Base-by-base conservation (phyloP, 805 yeast species). In the Wickerhamiella sorbophila region DNA sequence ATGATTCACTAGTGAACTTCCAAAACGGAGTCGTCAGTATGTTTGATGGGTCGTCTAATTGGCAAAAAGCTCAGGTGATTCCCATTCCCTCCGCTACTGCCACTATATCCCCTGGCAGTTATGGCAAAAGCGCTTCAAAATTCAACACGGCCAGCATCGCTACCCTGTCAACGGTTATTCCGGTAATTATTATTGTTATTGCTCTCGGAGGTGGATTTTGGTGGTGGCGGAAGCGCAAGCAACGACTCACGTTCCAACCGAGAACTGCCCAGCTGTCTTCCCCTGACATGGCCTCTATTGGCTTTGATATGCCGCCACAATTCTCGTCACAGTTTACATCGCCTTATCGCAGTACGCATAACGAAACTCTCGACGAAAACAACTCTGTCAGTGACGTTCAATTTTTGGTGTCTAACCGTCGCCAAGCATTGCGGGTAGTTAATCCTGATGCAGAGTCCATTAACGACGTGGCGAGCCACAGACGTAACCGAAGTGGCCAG, bases 101-200 rank as follows among this genome's bases (percentile, higher is more conserved):
- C 4, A n/a, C 47, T 5, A n/a, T n/a, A n/a, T n/a, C n/a, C n/a
- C n/a, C n/a, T n/a, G n/a, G n/a, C n/a, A n/a, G n/a, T n/a, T n/a
- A n/a, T n/a, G n/a, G n/a, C n/a, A 15, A 42, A 1, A 52, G 50
- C 39, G 14, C 44, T n/a, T 38, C 42, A 15, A 58, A 51, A 42
- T 45, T 65, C 12, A 48, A 64, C 4, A 47, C 49, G 1, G 62
- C 65, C 4, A 55, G 57, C 2, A 55, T 69, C 10, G 71, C 71
- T 15, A 74, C 68, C 1, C 50, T 71, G n/a, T 66, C 74, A 0
- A 65, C 70, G 1, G 52, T 69, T 9, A 55, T 70, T 4, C 73
- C 74, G 3, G 40, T 69, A 1, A 56, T 68, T 12, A 59, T 60
- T 4, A 45, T 69, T 3, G 55, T 61, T 8, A 57, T 65, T 1